Percentiles rank a stretch among this genome's conserved stretches.
Evolutionary conservation across 352 stramenopile genomes (phyloP).

Genomic region (Phytopythium montanum): DNA sequence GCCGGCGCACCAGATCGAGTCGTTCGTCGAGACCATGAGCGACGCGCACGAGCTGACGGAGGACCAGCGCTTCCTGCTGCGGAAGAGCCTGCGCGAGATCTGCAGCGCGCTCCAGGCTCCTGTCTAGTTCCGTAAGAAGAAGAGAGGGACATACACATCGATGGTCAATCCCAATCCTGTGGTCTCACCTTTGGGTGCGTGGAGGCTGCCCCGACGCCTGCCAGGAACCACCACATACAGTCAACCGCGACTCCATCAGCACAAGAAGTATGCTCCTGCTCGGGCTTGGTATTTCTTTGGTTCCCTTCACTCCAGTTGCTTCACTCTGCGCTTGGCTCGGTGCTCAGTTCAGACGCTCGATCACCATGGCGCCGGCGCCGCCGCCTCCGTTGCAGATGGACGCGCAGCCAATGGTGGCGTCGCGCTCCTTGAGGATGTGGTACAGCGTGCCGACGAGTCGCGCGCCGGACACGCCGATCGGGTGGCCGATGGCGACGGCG

Average conservation of each 20-base stretch:
- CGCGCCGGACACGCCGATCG: constrained; percentile 85
- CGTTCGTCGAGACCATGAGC: constrained; percentile 87
- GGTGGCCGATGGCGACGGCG: constrained; percentile 82
- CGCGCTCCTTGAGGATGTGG: constrained; percentile 92
- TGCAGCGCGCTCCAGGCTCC: constrained; percentile 36
- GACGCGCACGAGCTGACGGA: constrained; percentile 83
- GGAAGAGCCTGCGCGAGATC: constrained; percentile 79
- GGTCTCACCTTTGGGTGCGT: not conserved
- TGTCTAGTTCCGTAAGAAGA: too few relatives aligned
- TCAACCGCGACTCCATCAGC: too few relatives aligned
- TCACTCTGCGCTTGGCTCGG: not conserved
- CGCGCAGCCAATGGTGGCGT: constrained; percentile 94
- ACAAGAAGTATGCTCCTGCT: too few relatives aligned
- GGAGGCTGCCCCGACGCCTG: not conserved
- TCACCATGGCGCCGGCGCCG: constrained; percentile 94
- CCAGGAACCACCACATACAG: not conserved
- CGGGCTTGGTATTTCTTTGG: not conserved
- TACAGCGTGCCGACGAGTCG: constrained; percentile 95
- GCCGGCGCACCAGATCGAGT: constrained; percentile 70
- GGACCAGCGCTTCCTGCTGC: constrained; percentile 79
- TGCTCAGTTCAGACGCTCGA: constrained; percentile 59
- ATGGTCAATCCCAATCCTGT: too few relatives aligned
- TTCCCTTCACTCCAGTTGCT: not conserved
- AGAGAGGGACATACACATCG: not conserved
- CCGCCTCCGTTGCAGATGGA: constrained; percentile 99